Base-by-base conservation (phyloP, 169 alveolate species). In the Theileria orientalis region DNA sequence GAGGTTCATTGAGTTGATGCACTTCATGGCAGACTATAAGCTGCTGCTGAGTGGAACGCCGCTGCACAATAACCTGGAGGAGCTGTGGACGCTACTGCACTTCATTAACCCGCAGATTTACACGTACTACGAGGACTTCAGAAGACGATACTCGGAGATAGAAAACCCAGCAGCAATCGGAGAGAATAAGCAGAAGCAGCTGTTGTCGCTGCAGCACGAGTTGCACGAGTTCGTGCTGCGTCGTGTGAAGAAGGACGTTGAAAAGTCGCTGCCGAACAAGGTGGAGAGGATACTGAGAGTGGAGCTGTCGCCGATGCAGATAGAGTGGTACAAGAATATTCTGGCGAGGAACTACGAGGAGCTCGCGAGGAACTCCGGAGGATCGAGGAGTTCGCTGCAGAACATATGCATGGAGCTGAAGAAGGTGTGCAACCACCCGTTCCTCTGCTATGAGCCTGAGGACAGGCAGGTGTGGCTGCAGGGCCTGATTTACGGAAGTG, bases 361-460 rank as follows among this genome's bases (percentile, higher is more conserved):
- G 41, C 94, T 94, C 63, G 93, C 96, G 32, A 91, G 85, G 89
- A 89, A 84, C 56, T 79, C 93, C 3, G 97, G 97, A 8, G 97
- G 97, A 21, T 91, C 95, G 7, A 90, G 93, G 37, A 92, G 91
- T 30, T 90, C 96, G 0, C 83, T 94, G 46, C 96, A 93, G 56
- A 94, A 94, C 75, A 94, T 93, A 8, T 93, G 96, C 30, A 96
- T 98, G 99, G 98, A 98, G 82, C 91, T 98, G 35, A 95, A 98
- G 72, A 98, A 98, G 79, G 97, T 95, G 19, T 96, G 99, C 83
- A 96, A 97, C 79, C 99, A 98, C 83, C 99, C 99, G n/a, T 98
- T 94, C 84, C 80, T 96, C 47, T 94, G 98, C 60, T 96, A 95
- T 71, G 96, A 96, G 32, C 95, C 98, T 1, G 98, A 95, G 64